phyloP scores from a whole-genome alignment of 2,329 filamentous ascomycete species.

The Dothideomycetes sp. region DNA sequence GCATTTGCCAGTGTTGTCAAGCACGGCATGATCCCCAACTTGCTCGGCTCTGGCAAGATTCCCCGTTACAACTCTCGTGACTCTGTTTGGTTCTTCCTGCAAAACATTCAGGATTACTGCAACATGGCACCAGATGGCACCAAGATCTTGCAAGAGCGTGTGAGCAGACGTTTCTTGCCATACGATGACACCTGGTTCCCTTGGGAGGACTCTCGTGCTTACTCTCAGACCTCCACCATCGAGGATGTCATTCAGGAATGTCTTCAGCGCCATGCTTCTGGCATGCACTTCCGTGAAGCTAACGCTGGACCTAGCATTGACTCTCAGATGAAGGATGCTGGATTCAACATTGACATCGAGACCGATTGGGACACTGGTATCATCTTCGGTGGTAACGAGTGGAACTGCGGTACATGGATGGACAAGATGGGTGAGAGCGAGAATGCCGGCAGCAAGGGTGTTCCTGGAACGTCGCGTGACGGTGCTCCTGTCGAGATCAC shows the following conservation, averaged over 20 bases:
- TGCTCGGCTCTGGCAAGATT: slow-evolving; percentile 73
- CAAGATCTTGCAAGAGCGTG: slow-evolving; percentile 63
- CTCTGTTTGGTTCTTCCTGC: slow-evolving; percentile 95
- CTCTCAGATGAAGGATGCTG: slow-evolving; percentile 82
- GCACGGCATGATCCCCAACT: slow-evolving; percentile 96
- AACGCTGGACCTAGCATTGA: slow-evolving; percentile 86
- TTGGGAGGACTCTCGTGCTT: slow-evolving; percentile 70
- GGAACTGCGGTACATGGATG: slow-evolving; percentile 98
- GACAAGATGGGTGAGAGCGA: slow-evolving; percentile 99
- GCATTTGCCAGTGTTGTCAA: slow-evolving; percentile 95
- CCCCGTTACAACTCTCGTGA: slow-evolving; percentile 94
- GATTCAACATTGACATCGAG: slow-evolving; percentile 84
- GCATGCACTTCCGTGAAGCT: slow-evolving; percentile 86
- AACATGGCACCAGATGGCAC: slow-evolving; percentile 70
- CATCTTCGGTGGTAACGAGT: slow-evolving; percentile 87
- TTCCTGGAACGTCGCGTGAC: slow-evolving; percentile 93
- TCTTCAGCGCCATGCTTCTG: slow-evolving; percentile 80
- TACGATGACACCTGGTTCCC: slow-evolving; percentile 95
- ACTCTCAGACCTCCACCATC: slow-evolving; percentile 73
- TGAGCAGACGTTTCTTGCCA: slow-evolving; percentile 78
- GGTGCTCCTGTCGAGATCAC: slow-evolving; percentile 93
- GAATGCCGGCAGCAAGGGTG: slow-evolving; percentile 80
- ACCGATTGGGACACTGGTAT: slow-evolving; percentile 89
- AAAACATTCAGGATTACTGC: slow-evolving; percentile 89
- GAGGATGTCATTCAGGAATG: slow-evolving; percentile 89